A percentile compares a stretch with the other conserved stretches of the same genome.
Conservation (phyloP, 352 stramenopile genomes). For the Phytophthora agathidicida region DNA sequence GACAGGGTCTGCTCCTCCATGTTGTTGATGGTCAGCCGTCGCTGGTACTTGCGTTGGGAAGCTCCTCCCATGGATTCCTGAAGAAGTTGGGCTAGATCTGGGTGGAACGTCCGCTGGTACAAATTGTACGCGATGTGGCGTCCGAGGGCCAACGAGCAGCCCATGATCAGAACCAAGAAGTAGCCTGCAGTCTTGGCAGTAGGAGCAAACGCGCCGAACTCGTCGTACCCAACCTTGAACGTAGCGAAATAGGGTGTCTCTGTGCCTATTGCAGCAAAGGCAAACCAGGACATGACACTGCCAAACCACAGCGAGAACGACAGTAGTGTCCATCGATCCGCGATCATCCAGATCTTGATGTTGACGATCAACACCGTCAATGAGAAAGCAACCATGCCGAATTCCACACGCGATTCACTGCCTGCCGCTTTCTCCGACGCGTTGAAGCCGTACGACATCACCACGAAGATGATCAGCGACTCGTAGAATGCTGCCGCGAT, state of each 20-base stretch:
- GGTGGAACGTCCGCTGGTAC: conserved; percentile 82
- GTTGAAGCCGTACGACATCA: conserved; percentile 83
- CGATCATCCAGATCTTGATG: conserved; percentile 92
- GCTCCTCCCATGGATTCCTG: conserved; percentile 58
- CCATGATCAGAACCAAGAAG: conserved; percentile 70
- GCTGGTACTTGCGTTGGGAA: conserved; percentile 35
- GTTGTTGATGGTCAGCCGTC: conserved; percentile 75
- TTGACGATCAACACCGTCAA: conserved; percentile 94
- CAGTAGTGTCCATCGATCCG: conserved; percentile 77
- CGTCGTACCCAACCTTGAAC: conserved; percentile 82
- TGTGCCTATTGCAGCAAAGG: conserved; percentile 63
- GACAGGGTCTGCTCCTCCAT: conserved; percentile 77
- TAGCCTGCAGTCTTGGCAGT: conserved; percentile 64
- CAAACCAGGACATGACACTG: conserved; percentile 79
- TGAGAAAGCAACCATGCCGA: conserved; percentile 90
- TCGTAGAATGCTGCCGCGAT: conserved; percentile 80
- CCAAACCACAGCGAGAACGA: conserved; percentile 60
- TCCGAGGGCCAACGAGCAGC: conserved; percentile 68
- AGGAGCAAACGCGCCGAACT: conserved; percentile 72
- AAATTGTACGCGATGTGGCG: conserved; percentile 81
- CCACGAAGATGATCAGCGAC: conserved; percentile 81
- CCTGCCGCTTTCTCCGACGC: conserved; percentile 55
- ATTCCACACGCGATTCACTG: conserved; percentile 81
- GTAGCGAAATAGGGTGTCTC: conserved; percentile 59
- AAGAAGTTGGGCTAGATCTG: conserved; percentile 69